A percentile compares a stretch with the other conserved stretches of the same genome.
These are phyloP conservation scores for Malus hybrid DNA, from an alignment of 331 rosid genomes.

Conservation along the genomic window DNA sequence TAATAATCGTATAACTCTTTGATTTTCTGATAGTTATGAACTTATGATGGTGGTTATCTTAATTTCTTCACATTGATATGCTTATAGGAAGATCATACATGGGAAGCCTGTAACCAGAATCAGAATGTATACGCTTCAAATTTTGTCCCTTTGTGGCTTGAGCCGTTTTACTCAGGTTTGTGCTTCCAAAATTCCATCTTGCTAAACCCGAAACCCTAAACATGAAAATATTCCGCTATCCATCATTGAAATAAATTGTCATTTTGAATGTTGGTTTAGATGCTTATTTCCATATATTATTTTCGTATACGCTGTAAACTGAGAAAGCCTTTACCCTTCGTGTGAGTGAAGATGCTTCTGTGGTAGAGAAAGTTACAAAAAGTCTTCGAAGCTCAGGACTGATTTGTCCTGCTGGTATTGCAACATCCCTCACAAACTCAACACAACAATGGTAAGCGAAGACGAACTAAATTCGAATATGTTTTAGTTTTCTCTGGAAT, in stretches of 20 bases:
- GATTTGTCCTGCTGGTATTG: slow-evolving; percentile 52
- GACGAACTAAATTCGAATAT: background rate
- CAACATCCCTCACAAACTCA: slow-evolving; percentile 62
- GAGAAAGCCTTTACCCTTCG: background rate
- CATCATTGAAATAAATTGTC: too few relatives aligned
- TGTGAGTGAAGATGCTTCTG: slow-evolving; percentile 33
- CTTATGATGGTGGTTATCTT: background rate
- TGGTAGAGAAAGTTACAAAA: slow-evolving; percentile 37
- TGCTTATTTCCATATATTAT: background rate
- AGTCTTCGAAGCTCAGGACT: slow-evolving; percentile 64
- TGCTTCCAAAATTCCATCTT: background rate
- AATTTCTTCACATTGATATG: slow-evolving; percentile 6
- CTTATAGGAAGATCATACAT: slow-evolving; percentile 42
- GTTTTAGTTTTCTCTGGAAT: background rate
- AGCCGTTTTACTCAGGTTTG: slow-evolving; percentile 72
- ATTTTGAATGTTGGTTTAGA: too few relatives aligned
- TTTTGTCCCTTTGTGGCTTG: slow-evolving; percentile 82
- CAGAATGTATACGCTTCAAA: slow-evolving; percentile 68
- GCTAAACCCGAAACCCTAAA: background rate
- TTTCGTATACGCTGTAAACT: background rate
- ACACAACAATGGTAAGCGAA: slow-evolving; percentile 62
- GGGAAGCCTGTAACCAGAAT: slow-evolving; percentile 66
- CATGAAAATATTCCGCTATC: background rate
- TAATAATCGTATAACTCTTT: background rate
- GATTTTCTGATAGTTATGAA: background rate